Conservation (phyloP, 1,284 basidiomycete species). For the Chiua sp. region DNA sequence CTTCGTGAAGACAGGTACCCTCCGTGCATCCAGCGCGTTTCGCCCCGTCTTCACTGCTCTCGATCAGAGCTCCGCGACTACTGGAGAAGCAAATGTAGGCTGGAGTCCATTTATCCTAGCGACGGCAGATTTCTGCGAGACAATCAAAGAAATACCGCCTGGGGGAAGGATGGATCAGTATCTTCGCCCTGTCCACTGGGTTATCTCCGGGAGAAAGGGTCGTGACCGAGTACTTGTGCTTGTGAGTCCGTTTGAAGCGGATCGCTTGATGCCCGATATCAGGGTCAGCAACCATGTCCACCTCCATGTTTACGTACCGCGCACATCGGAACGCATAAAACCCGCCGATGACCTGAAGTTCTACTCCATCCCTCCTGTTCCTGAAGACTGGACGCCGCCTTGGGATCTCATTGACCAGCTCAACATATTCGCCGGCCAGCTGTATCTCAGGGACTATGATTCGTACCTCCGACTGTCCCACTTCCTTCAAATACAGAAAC, state of each 20-base stretch:
- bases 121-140: conserved; percentile 28
- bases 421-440: conserved; percentile 43
- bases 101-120: conserved; percentile 25
- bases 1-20: neutral
- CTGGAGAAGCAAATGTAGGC: neutral
- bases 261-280: conserved; percentile 43
- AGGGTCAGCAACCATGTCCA: conserved; percentile 35
- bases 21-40: conserved; percentile 3
- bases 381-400: neutral
- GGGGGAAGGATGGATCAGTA: conserved; percentile 29
- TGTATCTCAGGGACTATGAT: conserved; percentile 19
- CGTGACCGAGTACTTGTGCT: conserved; percentile 31
- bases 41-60: conserved; percentile 12
- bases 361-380: conserved; percentile 35
- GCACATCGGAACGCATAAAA: conserved; percentile 38
- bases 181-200: conserved; percentile 47
- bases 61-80: neutral
- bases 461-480: conserved; percentile 28
- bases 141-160: neutral
- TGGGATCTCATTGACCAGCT: neutral
- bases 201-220: conserved; percentile 32
- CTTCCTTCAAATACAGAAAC: neutral
- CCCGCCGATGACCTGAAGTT: conserved; percentile 35
- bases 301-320: conserved; percentile 47
- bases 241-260: conserved; percentile 48